phyloP scores from a whole-genome alignment of 371 early-diverging fungal genomes.

The Actinomucor elegans region DNA sequence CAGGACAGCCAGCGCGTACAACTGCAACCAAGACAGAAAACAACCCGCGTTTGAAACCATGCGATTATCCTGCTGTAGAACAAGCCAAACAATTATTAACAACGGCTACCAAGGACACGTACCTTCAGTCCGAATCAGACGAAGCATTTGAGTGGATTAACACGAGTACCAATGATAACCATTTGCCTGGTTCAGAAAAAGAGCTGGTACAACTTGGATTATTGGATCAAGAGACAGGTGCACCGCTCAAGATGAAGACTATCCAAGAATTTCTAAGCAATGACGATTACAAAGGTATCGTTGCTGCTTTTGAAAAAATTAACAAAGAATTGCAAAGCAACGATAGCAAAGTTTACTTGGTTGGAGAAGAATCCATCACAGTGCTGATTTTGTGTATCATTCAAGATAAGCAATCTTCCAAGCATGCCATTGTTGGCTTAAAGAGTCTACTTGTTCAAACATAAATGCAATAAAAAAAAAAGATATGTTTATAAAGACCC shows the following conservation, averaged over 20 bases:
- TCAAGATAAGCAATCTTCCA: slow-evolving; percentile 3
- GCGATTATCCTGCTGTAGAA: slow-evolving; percentile 1
- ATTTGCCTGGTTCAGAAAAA: slow-evolving; percentile 4
- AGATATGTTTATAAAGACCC: too few species aligned
- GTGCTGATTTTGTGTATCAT: slow-evolving; percentile 17
- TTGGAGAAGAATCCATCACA: slow-evolving; percentile 10
- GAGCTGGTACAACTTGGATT: slow-evolving; percentile 13
- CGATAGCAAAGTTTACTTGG: slow-evolving; percentile 11
- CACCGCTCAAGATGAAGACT: slow-evolving; percentile 4
- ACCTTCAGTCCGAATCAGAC: slow-evolving; percentile 23
- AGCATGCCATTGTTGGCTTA: slow-evolving; percentile 18
- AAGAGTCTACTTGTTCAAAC: slow-evolving; percentile 23
- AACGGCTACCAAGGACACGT: slow-evolving; percentile 1
- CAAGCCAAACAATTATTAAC: slow-evolving; percentile 5
- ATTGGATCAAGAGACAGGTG: not conserved
- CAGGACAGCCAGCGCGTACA: not conserved
- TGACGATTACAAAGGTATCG: slow-evolving; percentile 8
- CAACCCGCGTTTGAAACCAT: not conserved
- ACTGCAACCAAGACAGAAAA: not conserved
- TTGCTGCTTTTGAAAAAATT: slow-evolving; percentile 4
- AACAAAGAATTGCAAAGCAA: not conserved
- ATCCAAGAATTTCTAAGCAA: not conserved
- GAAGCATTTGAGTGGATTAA: slow-evolving; percentile 23
- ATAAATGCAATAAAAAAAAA: too few species aligned
- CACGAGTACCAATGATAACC: not conserved